Evolutionary conservation across 208 protist species (phyloP).

Genomic region (Tritrichomonas musculus): DNA sequence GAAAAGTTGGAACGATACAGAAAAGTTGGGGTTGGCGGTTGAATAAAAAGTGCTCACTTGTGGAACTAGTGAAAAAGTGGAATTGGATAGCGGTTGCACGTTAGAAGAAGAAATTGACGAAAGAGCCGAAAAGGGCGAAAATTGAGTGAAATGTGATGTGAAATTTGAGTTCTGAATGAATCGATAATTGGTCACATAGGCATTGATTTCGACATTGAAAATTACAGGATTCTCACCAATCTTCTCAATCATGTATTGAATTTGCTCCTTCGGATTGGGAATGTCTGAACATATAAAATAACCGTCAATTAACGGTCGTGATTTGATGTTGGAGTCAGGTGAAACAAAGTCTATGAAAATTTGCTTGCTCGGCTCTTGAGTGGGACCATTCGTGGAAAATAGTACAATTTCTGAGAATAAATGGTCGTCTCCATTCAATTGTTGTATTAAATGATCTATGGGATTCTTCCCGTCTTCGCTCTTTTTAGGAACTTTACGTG

Average conservation of each 20-base stretch:
- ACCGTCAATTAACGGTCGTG: not conserved
- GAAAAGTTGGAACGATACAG: too few species aligned
- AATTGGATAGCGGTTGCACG: not conserved
- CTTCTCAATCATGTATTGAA: not conserved
- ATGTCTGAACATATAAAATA: not conserved
- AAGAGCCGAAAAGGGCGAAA: not conserved
- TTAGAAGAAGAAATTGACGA: not conserved
- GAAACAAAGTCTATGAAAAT: not conserved
- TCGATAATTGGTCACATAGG: constrained; percentile 16
- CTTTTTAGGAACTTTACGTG: too few species aligned
- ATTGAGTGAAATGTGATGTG: not conserved
- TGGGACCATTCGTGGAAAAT: not conserved
- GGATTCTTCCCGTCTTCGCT: too few species aligned
- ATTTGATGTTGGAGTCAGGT: not conserved
- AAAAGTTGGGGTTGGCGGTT: not conserved
- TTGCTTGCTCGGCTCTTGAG: not conserved
- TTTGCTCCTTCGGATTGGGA: not conserved
- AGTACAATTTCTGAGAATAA: not conserved
- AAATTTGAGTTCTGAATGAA: too few species aligned
- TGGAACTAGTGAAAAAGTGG: not conserved
- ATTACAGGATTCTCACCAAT: not conserved
- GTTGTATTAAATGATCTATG: not conserved
- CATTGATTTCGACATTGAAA: not conserved
- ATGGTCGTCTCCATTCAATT: not conserved
- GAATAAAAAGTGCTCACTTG: not conserved